A percentile compares a stretch with the other conserved stretches of the same genome.
Evolutionary conservation across 1,284 basidiomycete genomes (phyloP).

Genomic region (Heterobasidion parviporum): DNA sequence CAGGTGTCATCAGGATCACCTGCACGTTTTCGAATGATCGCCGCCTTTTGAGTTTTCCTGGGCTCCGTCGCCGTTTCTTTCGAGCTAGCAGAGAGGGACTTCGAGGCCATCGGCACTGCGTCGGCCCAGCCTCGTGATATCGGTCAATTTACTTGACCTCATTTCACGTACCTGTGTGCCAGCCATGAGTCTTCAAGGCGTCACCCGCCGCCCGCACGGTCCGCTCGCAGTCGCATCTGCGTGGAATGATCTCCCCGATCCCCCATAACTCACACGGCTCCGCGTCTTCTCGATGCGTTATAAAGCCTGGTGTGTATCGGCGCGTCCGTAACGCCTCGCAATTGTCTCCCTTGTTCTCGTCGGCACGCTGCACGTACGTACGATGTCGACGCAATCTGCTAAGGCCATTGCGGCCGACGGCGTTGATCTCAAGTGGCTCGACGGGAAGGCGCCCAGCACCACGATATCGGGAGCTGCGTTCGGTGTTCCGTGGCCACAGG

Average conservation of each 20-base stretch:
- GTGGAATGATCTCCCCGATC: not conserved
- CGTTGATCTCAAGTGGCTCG: slow-evolving; percentile 27
- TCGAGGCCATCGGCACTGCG: not conserved
- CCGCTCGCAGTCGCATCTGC: not conserved
- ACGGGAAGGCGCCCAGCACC: slow-evolving; percentile 21
- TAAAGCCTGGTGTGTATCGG: not conserved
- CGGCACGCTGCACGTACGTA: not conserved
- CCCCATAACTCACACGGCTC: not conserved
- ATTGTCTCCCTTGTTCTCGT: no score
- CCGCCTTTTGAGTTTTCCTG: no score
- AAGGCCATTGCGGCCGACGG: slow-evolving; percentile 7
- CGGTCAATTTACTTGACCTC: not conserved
- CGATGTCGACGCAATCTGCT: not conserved
- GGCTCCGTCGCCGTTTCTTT: no score
- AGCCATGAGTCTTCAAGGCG: not conserved
- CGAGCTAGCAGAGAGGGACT: no score
- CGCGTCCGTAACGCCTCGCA: no score
- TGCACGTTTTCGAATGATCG: no score
- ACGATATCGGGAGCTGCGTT: slow-evolving; percentile 28
- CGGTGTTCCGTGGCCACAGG: slow-evolving; percentile 32
- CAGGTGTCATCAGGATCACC: no score
- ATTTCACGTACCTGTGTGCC: not conserved
- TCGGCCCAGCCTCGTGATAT: not conserved
- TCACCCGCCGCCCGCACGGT: not conserved
- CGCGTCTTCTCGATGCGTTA: not conserved